A percentile compares a stretch with the other conserved stretches of the same genome.
Evolutionary conservation across 805 yeast genomes (phyloP).

Genomic region (Ogataea siamensis): DNA sequence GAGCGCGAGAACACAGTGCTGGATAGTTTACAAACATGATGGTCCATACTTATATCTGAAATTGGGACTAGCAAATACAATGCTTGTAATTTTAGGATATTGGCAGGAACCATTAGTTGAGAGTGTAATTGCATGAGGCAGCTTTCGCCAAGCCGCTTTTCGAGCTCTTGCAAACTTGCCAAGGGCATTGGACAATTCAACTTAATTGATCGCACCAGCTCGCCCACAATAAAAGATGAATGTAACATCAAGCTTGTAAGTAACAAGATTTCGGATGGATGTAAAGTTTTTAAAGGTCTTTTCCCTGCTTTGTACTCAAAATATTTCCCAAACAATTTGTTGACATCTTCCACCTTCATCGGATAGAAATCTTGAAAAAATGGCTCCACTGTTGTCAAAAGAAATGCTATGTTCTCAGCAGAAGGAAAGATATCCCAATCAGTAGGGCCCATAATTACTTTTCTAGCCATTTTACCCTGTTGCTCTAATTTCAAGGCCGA

Average conservation of each 20-base stretch:
- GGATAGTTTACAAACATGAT: constrained; percentile 25
- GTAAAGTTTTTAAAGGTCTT: constrained; percentile 23
- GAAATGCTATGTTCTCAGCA: background rate
- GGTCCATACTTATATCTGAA: constrained; percentile 1
- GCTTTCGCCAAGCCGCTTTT: constrained; percentile 16
- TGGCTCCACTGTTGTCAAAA: background rate
- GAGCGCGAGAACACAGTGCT: constrained; percentile 47
- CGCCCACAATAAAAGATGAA: constrained; percentile 16
- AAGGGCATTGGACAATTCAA: constrained; percentile 10
- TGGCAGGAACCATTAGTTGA: background rate
- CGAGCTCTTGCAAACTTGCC: constrained; percentile 28
- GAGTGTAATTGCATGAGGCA: background rate
- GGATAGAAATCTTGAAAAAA: background rate
- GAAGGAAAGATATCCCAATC: constrained; percentile 4
- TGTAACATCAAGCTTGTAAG: constrained; percentile 32
- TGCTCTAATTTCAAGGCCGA: background rate
- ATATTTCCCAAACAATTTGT: constrained; percentile 13
- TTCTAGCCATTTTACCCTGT: background rate
- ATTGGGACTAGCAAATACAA: background rate
- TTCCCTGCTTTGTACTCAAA: constrained; percentile 28
- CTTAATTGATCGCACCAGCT: constrained; percentile 1
- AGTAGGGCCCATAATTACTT: no score
- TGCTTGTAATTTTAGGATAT: background rate
- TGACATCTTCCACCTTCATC: constrained; percentile 5
- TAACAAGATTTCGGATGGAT: constrained; percentile 34